These are phyloP conservation scores for Flaveria robusta DNA, from an alignment of 129 eudicot species.

Conservation along the genomic window DNA sequence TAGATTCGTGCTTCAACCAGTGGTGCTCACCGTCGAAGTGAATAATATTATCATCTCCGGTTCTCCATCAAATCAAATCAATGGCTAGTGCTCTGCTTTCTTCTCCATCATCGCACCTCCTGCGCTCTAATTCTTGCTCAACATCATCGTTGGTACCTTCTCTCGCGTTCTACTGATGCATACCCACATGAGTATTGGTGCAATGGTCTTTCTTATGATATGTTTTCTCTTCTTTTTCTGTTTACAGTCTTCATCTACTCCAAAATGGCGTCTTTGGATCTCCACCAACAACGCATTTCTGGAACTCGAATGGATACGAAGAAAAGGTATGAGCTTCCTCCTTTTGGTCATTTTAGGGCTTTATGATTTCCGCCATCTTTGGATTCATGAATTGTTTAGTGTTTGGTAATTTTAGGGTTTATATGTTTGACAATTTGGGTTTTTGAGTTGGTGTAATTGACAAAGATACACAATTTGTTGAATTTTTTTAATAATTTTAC, in stretches of 20 bases:
- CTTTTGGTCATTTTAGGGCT: neutral
- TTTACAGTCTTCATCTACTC: constrained; percentile 27
- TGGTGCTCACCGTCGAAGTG: neutral
- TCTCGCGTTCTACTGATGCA: neutral
- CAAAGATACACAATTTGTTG: neutral
- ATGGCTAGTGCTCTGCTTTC: constrained; percentile 28
- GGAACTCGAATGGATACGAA: constrained; percentile 31
- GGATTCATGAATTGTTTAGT: constrained; percentile 1
- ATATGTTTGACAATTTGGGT: neutral
- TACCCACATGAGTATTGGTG: neutral
- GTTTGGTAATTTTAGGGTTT: neutral
- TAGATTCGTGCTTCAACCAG: no score
- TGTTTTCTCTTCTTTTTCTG: neutral
- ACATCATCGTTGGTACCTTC: neutral
- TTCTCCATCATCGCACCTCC: constrained; percentile 9
- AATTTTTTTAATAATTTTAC: neutral
- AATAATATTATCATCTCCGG: no score
- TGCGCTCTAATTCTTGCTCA: constrained; percentile 17
- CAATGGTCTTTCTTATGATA: neutral
- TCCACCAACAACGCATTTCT: constrained; percentile 21
- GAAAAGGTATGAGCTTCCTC: constrained; percentile 37
- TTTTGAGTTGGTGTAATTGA: neutral
- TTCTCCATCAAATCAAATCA: neutral
- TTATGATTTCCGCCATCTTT: neutral
- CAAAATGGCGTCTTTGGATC: constrained; percentile 20